Evolutionary conservation across 176 grass and related monocot genomes (phyloP), one percentile per base, ranked within the genome.

Genomic region (Oryza meyeriana): DNA sequence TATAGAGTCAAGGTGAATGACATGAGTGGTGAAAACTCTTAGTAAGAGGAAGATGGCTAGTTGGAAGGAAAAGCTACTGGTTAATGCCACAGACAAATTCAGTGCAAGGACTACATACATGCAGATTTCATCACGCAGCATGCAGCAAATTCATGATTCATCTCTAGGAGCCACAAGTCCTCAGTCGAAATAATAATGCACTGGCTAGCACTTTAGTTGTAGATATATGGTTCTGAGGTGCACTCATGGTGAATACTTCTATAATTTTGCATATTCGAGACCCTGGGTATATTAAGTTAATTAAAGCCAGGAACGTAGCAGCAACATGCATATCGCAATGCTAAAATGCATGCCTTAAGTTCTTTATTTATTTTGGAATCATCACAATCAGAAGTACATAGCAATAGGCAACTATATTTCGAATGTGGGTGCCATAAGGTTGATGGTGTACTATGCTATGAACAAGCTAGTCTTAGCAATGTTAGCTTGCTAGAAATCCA

Each of bases 1-100:
- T 48, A 58, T 75, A 69, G 76, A 73, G 64, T 40, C 61, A 66
- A 75, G 73, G 74, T 22, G 85, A 61, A 59, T 42, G 5, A 38
- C n/a, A 59, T 61, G 44, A 82, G 35, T 25, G 66, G 50, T 28
- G 29, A 39, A 65, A 73, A 29, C 5, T 86, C 42, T 25, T 10
- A 65, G 17, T 34, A 55, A 81, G 64, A 66, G 44, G 14, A 88
- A 41, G 8, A 33, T 59, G 10, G 29, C 71, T 44, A 77, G 33
- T 41, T 41, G 55, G 66, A 59, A 84, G 45, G 42, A 27, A 79
- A 75, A 27, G 11, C 48, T 32, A 45, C 1, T 6, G 28, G 30
- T 87, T 45, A 79, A 16, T 34, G 39, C 26, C 77, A 71, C 42
- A 17, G 50, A 42, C 12, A 61, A 85, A 25, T 62, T 58, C 9